phyloP scores from a whole-genome alignment of 116 monocot genomes.

The Cymodocea nodosa region DNA sequence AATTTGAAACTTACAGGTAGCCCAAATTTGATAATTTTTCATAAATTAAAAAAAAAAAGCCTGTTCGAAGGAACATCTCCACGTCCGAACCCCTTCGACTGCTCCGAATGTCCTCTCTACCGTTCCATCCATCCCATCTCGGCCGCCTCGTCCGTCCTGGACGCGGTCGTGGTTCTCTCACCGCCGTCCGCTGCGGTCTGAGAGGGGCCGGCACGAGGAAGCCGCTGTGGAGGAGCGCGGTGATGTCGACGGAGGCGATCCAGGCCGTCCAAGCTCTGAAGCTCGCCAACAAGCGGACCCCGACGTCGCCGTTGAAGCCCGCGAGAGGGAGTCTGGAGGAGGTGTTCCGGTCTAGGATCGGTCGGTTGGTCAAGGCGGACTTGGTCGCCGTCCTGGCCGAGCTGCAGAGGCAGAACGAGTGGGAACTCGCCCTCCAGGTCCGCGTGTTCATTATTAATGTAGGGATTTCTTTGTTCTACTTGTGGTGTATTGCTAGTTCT shows the following conservation, averaged over 20 bases:
- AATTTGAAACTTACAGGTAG: too few species aligned
- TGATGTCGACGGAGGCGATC: conserved; percentile 61
- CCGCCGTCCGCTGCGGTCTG: conserved; percentile 35
- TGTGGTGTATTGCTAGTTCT: too few species aligned
- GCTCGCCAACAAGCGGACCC: conserved; percentile 23
- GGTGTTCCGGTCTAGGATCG: conserved; percentile 24
- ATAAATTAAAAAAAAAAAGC: too few species aligned
- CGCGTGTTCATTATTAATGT: not conserved
- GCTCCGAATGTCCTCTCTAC: too few species aligned
- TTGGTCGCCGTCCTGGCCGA: conserved; percentile 45
- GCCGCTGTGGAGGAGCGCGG: conserved; percentile 43
- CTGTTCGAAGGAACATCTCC: too few species aligned
- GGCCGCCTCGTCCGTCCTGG: too few species aligned
- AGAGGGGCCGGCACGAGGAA: conserved; percentile 35
- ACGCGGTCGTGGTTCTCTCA: not conserved
- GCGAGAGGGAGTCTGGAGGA: conserved; percentile 4
- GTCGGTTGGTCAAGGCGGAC: conserved; percentile 55
- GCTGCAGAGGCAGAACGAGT: conserved; percentile 68
- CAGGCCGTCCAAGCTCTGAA: conserved; percentile 77
- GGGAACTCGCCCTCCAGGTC: conserved; percentile 67
- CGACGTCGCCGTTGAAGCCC: conserved; percentile 3
- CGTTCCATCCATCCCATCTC: too few species aligned
- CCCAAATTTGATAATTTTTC: too few species aligned
- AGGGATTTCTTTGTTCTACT: too few species aligned
- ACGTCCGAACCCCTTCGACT: too few species aligned